These are phyloP conservation scores for Suillus brevipes DNA, from an alignment of 768 basidiomycete genomes.

Conservation along the genomic window DNA sequence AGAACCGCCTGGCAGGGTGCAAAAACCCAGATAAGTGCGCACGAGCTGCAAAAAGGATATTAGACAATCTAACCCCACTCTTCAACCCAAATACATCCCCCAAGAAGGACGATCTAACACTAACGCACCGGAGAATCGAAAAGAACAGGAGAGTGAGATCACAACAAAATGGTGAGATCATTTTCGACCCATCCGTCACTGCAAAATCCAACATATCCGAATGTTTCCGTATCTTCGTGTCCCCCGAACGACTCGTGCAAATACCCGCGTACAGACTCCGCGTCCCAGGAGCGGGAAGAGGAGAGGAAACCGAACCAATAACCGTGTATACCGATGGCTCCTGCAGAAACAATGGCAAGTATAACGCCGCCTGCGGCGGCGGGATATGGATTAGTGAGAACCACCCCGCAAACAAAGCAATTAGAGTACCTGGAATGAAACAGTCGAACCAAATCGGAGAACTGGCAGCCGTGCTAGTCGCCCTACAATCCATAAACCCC, in stretches of 20 bases:
- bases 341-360: conserved; percentile 21
- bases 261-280: neutral
- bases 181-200: neutral
- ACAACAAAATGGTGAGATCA: neutral
- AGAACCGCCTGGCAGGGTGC: neutral
- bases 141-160: conserved; percentile 1
- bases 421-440: neutral
- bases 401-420: neutral
- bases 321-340: conserved; percentile 28
- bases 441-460: conserved; percentile 19
- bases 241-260: neutral
- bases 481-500: neutral
- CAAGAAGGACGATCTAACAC: neutral
- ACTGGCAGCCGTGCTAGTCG: conserved; percentile 4
- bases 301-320: too few relatives aligned
- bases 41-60: neutral
- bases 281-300: neutral
- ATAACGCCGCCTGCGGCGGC: conserved; percentile 18
- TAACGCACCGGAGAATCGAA: conserved; percentile 3
- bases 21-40: conserved; percentile 2
- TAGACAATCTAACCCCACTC: neutral
- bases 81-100: neutral
- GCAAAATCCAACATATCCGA: neutral
- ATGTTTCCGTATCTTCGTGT: neutral
- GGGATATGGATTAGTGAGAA: conserved; percentile 8